These are phyloP conservation scores for Microbotryomycetes sp. DNA, from an alignment of 1,284 basidiomycete species.

Conservation along the genomic window DNA sequence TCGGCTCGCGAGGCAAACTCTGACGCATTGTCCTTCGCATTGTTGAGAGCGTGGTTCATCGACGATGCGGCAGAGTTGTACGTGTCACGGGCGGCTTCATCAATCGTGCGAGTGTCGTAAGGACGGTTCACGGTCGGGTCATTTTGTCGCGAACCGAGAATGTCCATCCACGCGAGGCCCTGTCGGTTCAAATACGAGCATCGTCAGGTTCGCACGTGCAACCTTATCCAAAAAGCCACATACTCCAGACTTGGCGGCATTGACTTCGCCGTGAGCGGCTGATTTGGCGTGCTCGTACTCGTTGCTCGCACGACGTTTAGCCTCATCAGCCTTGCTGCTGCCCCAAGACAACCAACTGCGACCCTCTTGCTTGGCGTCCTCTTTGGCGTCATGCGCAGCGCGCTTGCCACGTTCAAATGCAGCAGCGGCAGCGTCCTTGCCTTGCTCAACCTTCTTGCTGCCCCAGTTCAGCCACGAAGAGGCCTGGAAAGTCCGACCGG, in stretches of 20 bases:
- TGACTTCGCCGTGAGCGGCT: not conserved
- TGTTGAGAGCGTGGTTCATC: not conserved
- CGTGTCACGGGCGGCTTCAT: not conserved
- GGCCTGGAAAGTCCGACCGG: not conserved
- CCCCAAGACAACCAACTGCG: constrained; percentile 17
- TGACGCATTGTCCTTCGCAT: not conserved
- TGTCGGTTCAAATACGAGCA: too few species aligned
- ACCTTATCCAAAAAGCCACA: too few species aligned
- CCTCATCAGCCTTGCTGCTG: constrained; percentile 9
- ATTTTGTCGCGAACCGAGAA: not conserved
- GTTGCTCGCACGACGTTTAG: not conserved
- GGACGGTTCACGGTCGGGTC: not conserved
- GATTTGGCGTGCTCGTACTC: not conserved
- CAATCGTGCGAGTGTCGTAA: not conserved
- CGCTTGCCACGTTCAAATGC: constrained; percentile 3
- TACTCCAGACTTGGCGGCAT: not conserved
- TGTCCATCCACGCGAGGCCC: not conserved
- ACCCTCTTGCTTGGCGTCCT: constrained; percentile 7
- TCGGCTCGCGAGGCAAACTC: not conserved
- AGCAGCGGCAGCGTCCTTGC: constrained; percentile 1
- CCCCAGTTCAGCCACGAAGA: constrained; percentile 20
- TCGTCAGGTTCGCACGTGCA: too few species aligned
- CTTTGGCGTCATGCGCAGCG: not conserved
- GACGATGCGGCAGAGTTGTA: not conserved
- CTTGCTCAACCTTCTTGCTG: constrained; percentile 12